phyloP scores from a whole-genome alignment of 2,329 filamentous ascomycete genomes.

The Talaromyces amestolkiae region DNA sequence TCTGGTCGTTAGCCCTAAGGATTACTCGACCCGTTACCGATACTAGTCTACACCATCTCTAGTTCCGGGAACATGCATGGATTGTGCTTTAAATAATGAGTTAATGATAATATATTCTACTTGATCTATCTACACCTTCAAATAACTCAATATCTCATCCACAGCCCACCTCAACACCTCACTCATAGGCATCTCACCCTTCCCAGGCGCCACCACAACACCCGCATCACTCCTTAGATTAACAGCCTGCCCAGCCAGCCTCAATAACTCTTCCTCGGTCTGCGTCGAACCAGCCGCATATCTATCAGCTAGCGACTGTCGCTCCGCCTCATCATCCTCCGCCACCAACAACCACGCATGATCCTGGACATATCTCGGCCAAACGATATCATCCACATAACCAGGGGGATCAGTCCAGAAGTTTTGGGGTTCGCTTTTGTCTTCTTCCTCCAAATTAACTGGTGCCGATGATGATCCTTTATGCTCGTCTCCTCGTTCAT shows the following conservation, averaged over 20 bases:
- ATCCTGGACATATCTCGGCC: constrained; percentile 85
- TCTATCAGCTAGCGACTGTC: constrained; percentile 25
- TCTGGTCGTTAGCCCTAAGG: constrained; percentile 92
- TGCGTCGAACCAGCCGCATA: constrained; percentile 15
- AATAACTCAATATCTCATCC: constrained; percentile 53
- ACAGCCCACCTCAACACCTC: constrained; percentile 68
- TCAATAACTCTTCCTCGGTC: constrained; percentile 40
- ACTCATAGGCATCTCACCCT: constrained; percentile 59
- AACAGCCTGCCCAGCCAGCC: constrained; percentile 33
- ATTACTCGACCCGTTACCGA: constrained; percentile 67
- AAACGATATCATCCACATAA: constrained; percentile 91
- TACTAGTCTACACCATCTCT: constrained; percentile 47
- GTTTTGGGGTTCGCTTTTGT: constrained; percentile 55
- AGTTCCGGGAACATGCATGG: background rate
- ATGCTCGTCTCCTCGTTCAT: background rate
- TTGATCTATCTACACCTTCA: constrained; percentile 19
- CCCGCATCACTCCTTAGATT: constrained; percentile 47
- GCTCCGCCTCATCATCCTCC: constrained; percentile 55
- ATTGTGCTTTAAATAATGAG: background rate
- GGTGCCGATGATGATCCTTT: constrained; percentile 5
- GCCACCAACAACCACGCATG: constrained; percentile 76
- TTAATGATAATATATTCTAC: background rate
- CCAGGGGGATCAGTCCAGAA: constrained; percentile 95
- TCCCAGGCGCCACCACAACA: constrained; percentile 48
- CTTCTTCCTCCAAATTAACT: constrained; percentile 31